Evolutionary conservation across 2,329 filamentous ascomycete species (phyloP).

Genomic region (Orbilia brochopaga): DNA sequence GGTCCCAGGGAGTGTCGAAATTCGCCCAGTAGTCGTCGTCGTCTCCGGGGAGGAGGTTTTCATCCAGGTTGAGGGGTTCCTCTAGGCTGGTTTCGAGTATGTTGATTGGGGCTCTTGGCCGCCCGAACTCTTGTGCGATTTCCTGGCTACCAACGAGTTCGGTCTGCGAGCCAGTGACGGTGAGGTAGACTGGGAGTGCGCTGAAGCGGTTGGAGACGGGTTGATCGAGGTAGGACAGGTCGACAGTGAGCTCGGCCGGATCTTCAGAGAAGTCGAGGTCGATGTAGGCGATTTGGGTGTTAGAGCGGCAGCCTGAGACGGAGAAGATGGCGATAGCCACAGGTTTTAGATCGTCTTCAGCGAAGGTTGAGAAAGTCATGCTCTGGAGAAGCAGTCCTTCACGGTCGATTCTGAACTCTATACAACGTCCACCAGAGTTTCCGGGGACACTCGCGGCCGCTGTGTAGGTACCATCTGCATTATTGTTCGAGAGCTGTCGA

Average conservation of each 20-base stretch:
- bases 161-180: not conserved
- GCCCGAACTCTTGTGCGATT: not conserved
- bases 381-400: constrained; percentile 9
- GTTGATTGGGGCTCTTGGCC: too few species aligned
- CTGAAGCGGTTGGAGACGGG: constrained; percentile 14
- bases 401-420: constrained; percentile 22
- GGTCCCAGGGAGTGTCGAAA: constrained; percentile 22
- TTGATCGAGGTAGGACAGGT: constrained; percentile 5
- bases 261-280: constrained; percentile 10
- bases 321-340: constrained; percentile 22
- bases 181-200: constrained; percentile 18
- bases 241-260: not conserved
- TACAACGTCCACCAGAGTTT: constrained; percentile 14
- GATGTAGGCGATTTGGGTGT: constrained; percentile 9
- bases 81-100: too few species aligned
- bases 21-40: not conserved
- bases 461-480: not conserved
- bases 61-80: constrained; percentile 1
- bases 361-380: constrained; percentile 15
- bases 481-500: too few species aligned
- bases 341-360: constrained; percentile 12
- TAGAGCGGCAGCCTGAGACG: constrained; percentile 5
- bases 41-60: not conserved
- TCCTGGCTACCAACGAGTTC: constrained; percentile 10
- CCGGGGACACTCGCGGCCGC: constrained; percentile 1